Conservation (phyloP, 345 rosid species). For the Gossypium sturtianum region DNA sequence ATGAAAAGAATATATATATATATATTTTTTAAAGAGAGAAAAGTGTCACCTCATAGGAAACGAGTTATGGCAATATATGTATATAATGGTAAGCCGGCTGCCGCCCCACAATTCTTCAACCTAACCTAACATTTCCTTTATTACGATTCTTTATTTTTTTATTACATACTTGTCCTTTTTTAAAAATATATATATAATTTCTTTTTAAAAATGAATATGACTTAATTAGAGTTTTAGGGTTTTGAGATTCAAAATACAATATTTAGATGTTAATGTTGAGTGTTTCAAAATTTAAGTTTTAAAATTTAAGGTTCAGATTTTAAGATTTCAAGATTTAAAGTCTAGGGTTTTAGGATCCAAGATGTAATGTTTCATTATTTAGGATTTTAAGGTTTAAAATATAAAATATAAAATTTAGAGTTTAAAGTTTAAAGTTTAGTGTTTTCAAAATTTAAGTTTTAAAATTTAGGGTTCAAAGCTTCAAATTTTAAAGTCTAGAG, state of each 20-base stretch:
- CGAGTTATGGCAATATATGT: conserved; percentile 3
- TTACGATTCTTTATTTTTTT: neutral
- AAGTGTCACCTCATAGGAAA: conserved; percentile 21
- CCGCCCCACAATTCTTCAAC: conserved; percentile 26
- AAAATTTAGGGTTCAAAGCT: rapidly evolving
- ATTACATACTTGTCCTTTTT: neutral
- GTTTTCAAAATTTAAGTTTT: no score
- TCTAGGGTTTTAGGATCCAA: rapidly evolving
- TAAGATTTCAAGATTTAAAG: rapidly evolving
- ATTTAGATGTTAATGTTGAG: no score
- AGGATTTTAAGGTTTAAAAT: rapidly evolving
- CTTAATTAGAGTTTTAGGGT: no score
- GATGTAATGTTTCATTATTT: rapidly evolving
- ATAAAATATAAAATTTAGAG: no score
- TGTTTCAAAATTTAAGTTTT: no score
- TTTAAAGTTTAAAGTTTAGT: no score
- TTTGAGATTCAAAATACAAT: no score
- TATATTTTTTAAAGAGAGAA: no score
- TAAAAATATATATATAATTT: no score
- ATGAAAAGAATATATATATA: neutral
- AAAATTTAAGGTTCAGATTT: no score
- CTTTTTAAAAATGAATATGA: no score
- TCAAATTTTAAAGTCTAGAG: rapidly evolving
- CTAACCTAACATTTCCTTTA: neutral
- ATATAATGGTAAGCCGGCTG: conserved; percentile 19